Base-by-base conservation (phyloP, 1,284 basidiomycete genomes). In the Bondarzewia mesenterica region DNA sequence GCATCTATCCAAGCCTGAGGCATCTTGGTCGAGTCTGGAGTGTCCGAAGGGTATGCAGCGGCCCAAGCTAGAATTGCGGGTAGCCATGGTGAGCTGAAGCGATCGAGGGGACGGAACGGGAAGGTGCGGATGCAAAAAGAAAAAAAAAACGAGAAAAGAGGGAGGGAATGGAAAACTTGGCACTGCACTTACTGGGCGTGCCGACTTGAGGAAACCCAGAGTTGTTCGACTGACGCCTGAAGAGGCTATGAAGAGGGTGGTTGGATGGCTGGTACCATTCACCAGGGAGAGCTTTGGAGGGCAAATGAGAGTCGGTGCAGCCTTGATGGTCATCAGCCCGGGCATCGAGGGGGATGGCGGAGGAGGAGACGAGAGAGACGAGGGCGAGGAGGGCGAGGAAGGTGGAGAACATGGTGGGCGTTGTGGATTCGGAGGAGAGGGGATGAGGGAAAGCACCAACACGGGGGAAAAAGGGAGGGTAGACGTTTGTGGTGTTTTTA, bases 1-100 rank as follows among this genome's bases (percentile, higher is more conserved):
- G 86, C 85, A 58, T 78, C 71, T 29, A 75, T 62, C 89, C 89
- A 93, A 39, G 66, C 66, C 49, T 70, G 58, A 6, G 88, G 84
- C 51, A 84, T 69, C 7, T 61, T 51, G 21, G 59, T 59, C 2
- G 70, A 57, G 58, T 77, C 70, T 12, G 75, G 74, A 18, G 63
- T 58, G 18, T 52, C 55, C 4, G 50, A 27, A 20, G 82, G 82
- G 60, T 73, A 87, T 3, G 69, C 70, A 8, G 70, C 70, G 8
- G 69, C 56, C 85, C 85, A 88, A 42, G 68, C 82, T 83, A 36
- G 16, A 37, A 21, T 21, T 21, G 38, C 3, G 8, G 21, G 38
- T 16, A 18, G n/a, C n/a, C n/a, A n/a, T n/a, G n/a, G 54, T 27
- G 35, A 38, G 18, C 46, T 51, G 26, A 38, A 49, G 50, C 29